phyloP scores from a whole-genome alignment of 2,329 filamentous ascomycete species.

The Paraphoma sp. region DNA sequence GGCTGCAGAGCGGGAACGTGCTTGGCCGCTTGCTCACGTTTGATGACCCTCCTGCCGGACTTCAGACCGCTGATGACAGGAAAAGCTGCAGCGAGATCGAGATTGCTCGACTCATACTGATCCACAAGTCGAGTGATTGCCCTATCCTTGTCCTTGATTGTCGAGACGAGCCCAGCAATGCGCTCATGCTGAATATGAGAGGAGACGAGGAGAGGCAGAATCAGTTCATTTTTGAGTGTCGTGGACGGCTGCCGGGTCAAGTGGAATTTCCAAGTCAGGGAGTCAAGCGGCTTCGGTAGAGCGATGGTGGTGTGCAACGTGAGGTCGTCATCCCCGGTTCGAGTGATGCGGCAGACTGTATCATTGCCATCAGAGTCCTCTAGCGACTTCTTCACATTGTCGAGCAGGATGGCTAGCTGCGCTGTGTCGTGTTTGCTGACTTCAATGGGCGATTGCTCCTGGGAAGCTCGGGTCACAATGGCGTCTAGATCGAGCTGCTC shows the following conservation, averaged over 20 bases:
- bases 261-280: constrained; percentile 70
- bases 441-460: constrained; percentile 74
- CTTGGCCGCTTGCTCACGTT: constrained; percentile 59
- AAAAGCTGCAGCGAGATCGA: constrained; percentile 64
- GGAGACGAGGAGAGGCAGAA: constrained; percentile 61
- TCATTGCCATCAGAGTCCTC: constrained; percentile 46
- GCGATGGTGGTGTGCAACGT: constrained; percentile 64
- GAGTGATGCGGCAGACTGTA: constrained; percentile 44
- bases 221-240: constrained; percentile 56
- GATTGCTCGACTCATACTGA: constrained; percentile 62
- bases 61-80: constrained; percentile 59
- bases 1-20: constrained; percentile 61
- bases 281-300: constrained; percentile 67
- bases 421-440: constrained; percentile 68
- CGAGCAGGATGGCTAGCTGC: constrained; percentile 72
- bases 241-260: constrained; percentile 54
- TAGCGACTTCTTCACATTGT: constrained; percentile 64
- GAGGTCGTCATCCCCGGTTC: constrained; percentile 45
- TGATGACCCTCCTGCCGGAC: constrained; percentile 51
- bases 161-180: constrained; percentile 56
- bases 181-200: constrained; percentile 56
- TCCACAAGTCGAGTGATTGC: constrained; percentile 65
- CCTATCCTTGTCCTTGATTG: constrained; percentile 64
- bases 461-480: constrained; percentile 68
- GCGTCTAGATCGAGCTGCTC: constrained; percentile 68